A percentile compares a stretch with the other conserved stretches of the same genome.
These are phyloP conservation scores for Sherardia arvensis DNA, from an alignment of 257 asterid species.

Conservation along the genomic window DNA sequence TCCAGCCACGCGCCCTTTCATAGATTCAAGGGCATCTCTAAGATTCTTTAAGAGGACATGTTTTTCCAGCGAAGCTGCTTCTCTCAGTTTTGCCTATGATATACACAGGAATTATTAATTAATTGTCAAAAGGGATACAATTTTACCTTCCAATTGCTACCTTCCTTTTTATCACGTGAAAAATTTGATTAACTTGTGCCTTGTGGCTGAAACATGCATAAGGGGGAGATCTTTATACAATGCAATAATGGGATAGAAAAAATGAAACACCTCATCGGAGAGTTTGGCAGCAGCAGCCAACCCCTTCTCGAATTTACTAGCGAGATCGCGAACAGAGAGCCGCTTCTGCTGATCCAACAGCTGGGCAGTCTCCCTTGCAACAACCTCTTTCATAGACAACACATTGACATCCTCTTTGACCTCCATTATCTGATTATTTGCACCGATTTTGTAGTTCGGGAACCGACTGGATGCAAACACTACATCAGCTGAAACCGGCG, in stretches of 20 bases:
- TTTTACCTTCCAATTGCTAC: not conserved
- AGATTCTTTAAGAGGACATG: constrained; percentile 85
- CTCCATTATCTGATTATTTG: constrained; percentile 72
- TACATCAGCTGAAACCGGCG: constrained; percentile 82
- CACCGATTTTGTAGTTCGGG: constrained; percentile 69
- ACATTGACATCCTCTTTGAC: constrained; percentile 45
- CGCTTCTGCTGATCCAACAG: constrained; percentile 79
- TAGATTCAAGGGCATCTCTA: constrained; percentile 77
- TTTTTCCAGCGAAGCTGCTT: constrained; percentile 83
- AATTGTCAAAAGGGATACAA: not conserved
- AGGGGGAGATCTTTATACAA: not conserved
- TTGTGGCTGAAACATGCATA: not conserved
- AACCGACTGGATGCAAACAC: constrained; percentile 64
- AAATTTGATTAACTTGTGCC: not conserved
- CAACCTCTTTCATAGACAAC: constrained; percentile 60
- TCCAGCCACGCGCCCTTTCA: constrained; percentile 80
- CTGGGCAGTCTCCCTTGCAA: constrained; percentile 66
- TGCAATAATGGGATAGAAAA: not conserved
- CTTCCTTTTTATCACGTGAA: not conserved
- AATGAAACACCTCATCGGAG: constrained; percentile 59
- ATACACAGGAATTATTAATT: constrained; percentile 4
- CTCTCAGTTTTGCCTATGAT: constrained; percentile 72
- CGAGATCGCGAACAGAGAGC: constrained; percentile 85
- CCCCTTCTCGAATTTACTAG: constrained; percentile 85
- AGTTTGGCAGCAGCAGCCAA: constrained; percentile 85